Conservation (phyloP, 805 yeast species). For the Metschnikowia baotianmanensis region DNA sequence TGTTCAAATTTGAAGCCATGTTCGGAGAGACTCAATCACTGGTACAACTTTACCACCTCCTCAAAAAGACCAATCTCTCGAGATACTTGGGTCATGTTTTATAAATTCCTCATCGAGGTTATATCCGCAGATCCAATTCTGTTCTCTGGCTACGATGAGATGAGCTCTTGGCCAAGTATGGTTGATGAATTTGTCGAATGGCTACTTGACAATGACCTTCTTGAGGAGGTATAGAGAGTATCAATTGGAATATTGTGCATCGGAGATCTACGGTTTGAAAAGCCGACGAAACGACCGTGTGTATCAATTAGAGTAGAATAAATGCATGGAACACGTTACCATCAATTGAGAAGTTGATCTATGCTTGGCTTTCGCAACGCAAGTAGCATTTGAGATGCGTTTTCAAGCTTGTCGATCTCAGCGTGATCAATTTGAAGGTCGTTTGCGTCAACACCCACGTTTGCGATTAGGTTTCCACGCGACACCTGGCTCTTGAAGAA, state of each 20-base stretch:
- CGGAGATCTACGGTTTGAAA: too few species aligned
- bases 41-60: conserved; percentile 55
- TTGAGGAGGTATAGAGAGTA: background rate
- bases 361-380: conserved; percentile 42
- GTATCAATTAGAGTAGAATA: too few species aligned
- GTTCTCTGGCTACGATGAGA: conserved; percentile 64
- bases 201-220: conserved; percentile 30
- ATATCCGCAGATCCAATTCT: conserved; percentile 44
- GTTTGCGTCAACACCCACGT: conserved; percentile 17
- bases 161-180: conserved; percentile 89
- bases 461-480: conserved; percentile 21
- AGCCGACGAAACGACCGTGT: too few species aligned
- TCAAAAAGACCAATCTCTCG: conserved; percentile 52
- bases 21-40: conserved; percentile 42
- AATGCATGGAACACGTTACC: too few species aligned
- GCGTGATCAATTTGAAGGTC: background rate
- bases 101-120: conserved; percentile 56
- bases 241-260: background rate
- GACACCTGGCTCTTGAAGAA: conserved; percentile 32
- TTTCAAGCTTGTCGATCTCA: conserved; percentile 21
- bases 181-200: conserved; percentile 81
- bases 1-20: background rate
- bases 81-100: conserved; percentile 87
- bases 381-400: conserved; percentile 38
- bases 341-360: conserved; percentile 38